Evolutionary conservation across 805 yeast species (phyloP).

Genomic region (Wickerhamomyces queroliae): DNA sequence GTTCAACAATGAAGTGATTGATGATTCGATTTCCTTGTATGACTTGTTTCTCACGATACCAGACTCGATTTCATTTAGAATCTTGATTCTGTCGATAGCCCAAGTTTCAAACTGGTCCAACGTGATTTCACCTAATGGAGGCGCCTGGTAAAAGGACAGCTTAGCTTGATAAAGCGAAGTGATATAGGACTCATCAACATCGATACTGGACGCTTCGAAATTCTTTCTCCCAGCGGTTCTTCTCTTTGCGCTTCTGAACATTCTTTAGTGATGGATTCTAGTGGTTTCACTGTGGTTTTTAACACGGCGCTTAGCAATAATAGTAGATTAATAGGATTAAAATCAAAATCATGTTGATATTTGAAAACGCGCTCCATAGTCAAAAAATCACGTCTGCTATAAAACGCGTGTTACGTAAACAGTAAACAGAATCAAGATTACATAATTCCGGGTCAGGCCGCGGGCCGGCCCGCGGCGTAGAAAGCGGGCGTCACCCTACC

Average conservation of each 20-base stretch:
- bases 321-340: no score
- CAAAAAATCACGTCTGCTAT: no score
- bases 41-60: slow-evolving; percentile 59
- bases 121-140: slow-evolving; percentile 84
- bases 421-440: no score
- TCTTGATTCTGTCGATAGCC: slow-evolving; percentile 88
- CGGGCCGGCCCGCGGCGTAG: no score
- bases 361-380: no score
- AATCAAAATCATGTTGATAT: no score
- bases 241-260: slow-evolving; percentile 73
- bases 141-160: slow-evolving; percentile 66
- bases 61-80: slow-evolving; percentile 80
- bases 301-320: no score
- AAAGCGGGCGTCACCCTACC: no score
- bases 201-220: slow-evolving; percentile 36
- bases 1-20: slow-evolving; percentile 59
- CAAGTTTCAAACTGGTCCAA: slow-evolving; percentile 89
- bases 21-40: slow-evolving; percentile 56
- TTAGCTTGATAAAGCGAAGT: slow-evolving; percentile 47
- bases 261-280: slow-evolving; percentile 16
- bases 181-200: slow-evolving; percentile 27
- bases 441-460: no score
- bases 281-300: background rate
- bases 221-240: slow-evolving; percentile 70
- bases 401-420: no score